A percentile compares a stretch with the other conserved stretches of the same genome.
These are phyloP conservation scores for Penicillium janthinellum DNA, from an alignment of 2,329 filamentous ascomycete genomes.

Conservation along the genomic window DNA sequence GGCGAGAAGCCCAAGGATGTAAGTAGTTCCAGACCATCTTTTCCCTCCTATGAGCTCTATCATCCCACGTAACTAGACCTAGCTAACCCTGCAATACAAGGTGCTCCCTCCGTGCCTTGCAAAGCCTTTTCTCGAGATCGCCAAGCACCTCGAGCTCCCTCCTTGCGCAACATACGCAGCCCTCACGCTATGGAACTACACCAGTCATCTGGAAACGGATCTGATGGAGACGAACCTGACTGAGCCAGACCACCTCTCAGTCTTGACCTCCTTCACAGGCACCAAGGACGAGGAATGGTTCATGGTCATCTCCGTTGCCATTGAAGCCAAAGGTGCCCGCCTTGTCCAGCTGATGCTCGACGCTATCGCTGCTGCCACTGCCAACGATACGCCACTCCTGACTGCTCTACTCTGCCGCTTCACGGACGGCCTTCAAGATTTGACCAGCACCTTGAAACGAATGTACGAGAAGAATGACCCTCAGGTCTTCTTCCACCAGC, in stretches of 20 bases:
- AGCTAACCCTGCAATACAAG: conserved; percentile 8
- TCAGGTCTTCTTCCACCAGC: conserved; percentile 53
- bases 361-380: conserved; percentile 49
- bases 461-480: conserved; percentile 56
- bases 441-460: conserved; percentile 47
- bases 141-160: conserved; percentile 40
- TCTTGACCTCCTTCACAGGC: conserved; percentile 41
- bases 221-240: conserved; percentile 32
- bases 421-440: conserved; percentile 45
- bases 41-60: background rate
- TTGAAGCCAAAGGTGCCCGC: conserved; percentile 54
- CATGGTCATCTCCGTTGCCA: conserved; percentile 55
- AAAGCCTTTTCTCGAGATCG: conserved; percentile 41
- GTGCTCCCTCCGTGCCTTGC: conserved; percentile 40
- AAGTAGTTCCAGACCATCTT: conserved; percentile 3
- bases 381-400: conserved; percentile 41
- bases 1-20: conserved; percentile 71
- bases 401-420: conserved; percentile 45
- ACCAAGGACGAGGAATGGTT: conserved; percentile 51
- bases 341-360: conserved; percentile 50
- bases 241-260: conserved; percentile 39
- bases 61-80: background rate
- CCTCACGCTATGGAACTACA: conserved; percentile 45
- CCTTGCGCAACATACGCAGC: conserved; percentile 49
- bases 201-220: conserved; percentile 21